Base-by-base conservation (phyloP, 805 yeast species). In the Starmerella bombicola region DNA sequence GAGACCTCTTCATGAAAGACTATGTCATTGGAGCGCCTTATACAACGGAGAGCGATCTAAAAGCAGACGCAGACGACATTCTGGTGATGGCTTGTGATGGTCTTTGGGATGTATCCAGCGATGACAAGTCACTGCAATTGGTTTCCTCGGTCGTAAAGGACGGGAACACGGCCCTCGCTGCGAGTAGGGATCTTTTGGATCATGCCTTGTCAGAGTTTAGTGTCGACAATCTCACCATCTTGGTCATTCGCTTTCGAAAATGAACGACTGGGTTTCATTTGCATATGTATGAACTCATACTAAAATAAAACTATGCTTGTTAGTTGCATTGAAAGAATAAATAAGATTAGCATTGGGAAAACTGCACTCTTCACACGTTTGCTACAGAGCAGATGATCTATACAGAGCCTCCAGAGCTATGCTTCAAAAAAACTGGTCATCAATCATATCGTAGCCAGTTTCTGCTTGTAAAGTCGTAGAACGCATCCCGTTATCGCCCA, bases 61-160 rank as follows among this genome's bases (percentile, higher is more conserved):
- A 68, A 19, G 60, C 60, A 1, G 66, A 63, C 9, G 95, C 86
- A 58, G 95, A 86, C 59, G 80, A 80, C 51, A 83, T 82, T 55
- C 59, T 88, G 54, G 85, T 88, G 37, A 64, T 88, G 44, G 97
- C 96, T 0, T 91, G 97, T 59, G 98, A 88, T 60, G 98, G 98
- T 0, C 64, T 88, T 9, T 88, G 97, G 97, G 98, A 88, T 59
- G 96, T 88, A 4, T 70, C 86, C 38, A 68, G 76, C 7, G 98
- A 91, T 57, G 80, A 74, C 48, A 72, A 73, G 41, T 97, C 97
- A 0, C 81, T 91, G 42, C 78, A 78, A 41, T 59, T 78, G 50
- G 78, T 83, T 4, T 65, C 68, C 35, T 67, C 69, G 30, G 63
- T 72, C 10, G 41, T 53, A 7, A 75, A 78, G 51, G 38, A 39